phyloP scores from a whole-genome alignment of 768 basidiomycete genomes.

The Mycena epipterygia region DNA sequence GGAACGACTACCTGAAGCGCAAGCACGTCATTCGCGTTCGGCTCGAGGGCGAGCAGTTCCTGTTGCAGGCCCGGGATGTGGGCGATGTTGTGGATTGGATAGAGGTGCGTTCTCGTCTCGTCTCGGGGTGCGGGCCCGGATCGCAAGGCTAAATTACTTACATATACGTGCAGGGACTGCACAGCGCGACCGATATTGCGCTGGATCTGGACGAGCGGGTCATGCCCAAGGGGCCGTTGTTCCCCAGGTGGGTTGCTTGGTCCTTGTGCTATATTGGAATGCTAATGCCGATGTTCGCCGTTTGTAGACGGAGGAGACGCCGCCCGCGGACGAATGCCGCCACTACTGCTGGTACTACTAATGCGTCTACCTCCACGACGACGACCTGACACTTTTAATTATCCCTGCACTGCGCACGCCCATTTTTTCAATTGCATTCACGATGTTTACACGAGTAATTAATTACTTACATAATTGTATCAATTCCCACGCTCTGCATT shows the following conservation, averaged over 20 bases:
- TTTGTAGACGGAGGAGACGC: slow-evolving; percentile 31
- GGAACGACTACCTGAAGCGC: slow-evolving; percentile 94
- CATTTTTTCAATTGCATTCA: not conserved
- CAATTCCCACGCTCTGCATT: not conserved
- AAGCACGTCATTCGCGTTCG: slow-evolving; percentile 94
- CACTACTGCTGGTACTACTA: not conserved
- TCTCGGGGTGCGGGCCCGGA: slow-evolving; percentile 6
- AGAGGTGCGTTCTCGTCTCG: slow-evolving; percentile 69
- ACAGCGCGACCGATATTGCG: slow-evolving; percentile 92
- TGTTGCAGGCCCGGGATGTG: slow-evolving; percentile 89
- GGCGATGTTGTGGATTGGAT: slow-evolving; percentile 95
- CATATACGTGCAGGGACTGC: slow-evolving; percentile 72
- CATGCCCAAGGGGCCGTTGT: slow-evolving; percentile 92
- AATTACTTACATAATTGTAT: too few relatives aligned
- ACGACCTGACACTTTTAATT: not conserved
- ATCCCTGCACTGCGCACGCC: not conserved
- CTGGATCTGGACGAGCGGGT: slow-evolving; percentile 91
- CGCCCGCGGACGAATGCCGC: slow-evolving; percentile 2
- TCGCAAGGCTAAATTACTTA: not conserved
- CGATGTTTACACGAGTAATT: too few relatives aligned
- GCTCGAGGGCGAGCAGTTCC: slow-evolving; percentile 96
- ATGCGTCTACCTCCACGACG: slow-evolving; percentile 1
- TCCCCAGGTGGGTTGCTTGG: slow-evolving; percentile 73
- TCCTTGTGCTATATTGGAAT: not conserved
- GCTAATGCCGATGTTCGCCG: slow-evolving; percentile 14